Evolutionary conservation across 345 rosid genomes (phyloP).

Genomic region (Anacardium occidentale): DNA sequence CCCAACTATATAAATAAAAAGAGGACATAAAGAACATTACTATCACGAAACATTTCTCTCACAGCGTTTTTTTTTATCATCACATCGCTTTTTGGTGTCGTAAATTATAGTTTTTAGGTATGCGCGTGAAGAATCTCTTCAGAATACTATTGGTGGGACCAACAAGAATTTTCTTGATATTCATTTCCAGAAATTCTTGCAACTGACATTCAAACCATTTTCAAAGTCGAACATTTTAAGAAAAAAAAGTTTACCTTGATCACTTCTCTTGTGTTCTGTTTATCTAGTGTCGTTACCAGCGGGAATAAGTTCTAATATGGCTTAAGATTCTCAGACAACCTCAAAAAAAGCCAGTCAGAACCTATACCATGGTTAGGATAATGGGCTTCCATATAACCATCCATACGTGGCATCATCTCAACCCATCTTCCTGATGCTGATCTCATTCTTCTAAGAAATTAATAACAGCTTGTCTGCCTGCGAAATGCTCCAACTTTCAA

Average conservation of each 20-base stretch:
- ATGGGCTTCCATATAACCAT: background rate
- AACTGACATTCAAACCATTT: background rate
- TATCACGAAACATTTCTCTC: slow-evolving; percentile 14
- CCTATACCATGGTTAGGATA: background rate
- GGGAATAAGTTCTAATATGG: slow-evolving; percentile 19
- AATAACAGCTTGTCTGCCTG: background rate
- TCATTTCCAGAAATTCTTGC: slow-evolving; percentile 25
- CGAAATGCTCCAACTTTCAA: background rate
- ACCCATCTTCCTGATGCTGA: background rate
- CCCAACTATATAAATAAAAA: slow-evolving; percentile 22
- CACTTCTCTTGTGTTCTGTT: too few relatives aligned
- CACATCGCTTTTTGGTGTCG: background rate
- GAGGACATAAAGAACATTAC: background rate
- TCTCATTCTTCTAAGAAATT: background rate
- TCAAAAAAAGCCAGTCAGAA: background rate
- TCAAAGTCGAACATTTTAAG: background rate
- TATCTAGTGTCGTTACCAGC: too few relatives aligned
- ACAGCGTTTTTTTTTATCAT: slow-evolving; percentile 11
- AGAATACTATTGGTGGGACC: slow-evolving; percentile 6
- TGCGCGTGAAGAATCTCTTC: slow-evolving; percentile 30
- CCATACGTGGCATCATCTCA: background rate
- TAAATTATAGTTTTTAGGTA: background rate
- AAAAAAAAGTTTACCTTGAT: background rate
- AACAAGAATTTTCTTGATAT: slow-evolving; percentile 6
- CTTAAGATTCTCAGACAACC: slow-evolving; percentile 23